phyloP scores from a whole-genome alignment of 306 rosid genomes.

The Inga laurina region DNA sequence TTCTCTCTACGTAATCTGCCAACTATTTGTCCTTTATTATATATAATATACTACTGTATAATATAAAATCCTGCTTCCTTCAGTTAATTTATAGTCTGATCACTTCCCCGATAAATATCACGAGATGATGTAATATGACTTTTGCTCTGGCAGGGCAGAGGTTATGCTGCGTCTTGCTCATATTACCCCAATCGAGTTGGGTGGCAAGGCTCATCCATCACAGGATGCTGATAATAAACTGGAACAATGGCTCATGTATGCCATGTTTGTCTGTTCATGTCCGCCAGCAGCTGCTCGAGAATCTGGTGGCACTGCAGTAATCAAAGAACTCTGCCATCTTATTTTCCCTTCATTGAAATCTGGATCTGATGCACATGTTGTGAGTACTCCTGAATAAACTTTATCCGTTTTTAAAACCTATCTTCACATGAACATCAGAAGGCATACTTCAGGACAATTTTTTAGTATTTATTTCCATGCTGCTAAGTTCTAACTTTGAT shows the following conservation, averaged over 20 bases:
- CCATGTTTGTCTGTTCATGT: conserved; percentile 93
- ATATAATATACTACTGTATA: too few relatives aligned
- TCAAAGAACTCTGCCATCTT: conserved; percentile 90
- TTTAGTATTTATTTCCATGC: conserved; percentile 5
- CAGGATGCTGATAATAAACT: conserved; percentile 94
- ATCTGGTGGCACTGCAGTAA: conserved; percentile 56
- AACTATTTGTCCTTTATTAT: not conserved
- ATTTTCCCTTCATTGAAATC: conserved; percentile 91
- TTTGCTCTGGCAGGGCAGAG: conserved; percentile 68
- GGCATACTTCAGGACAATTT: conserved; percentile 15
- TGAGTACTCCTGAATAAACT: conserved; percentile 51
- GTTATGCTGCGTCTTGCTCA: conserved; percentile 93
- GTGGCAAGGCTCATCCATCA: conserved; percentile 92
- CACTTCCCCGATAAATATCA: not conserved
- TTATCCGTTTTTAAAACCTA: conserved; percentile 7
- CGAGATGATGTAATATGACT: conserved; percentile 23
- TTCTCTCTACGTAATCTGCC: not conserved
- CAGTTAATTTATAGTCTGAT: conserved; percentile 9
- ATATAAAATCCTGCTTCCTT: not conserved
- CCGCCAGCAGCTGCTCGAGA: conserved; percentile 77
- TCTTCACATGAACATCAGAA: conserved; percentile 20
- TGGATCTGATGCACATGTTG: conserved; percentile 87
- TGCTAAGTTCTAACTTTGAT: conserved; percentile 13
- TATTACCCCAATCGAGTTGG: conserved; percentile 91
- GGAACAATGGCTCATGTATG: conserved; percentile 99